Conservation (phyloP, 1,284 basidiomycete genomes). For the Ceratobasidium papillatum region DNA sequence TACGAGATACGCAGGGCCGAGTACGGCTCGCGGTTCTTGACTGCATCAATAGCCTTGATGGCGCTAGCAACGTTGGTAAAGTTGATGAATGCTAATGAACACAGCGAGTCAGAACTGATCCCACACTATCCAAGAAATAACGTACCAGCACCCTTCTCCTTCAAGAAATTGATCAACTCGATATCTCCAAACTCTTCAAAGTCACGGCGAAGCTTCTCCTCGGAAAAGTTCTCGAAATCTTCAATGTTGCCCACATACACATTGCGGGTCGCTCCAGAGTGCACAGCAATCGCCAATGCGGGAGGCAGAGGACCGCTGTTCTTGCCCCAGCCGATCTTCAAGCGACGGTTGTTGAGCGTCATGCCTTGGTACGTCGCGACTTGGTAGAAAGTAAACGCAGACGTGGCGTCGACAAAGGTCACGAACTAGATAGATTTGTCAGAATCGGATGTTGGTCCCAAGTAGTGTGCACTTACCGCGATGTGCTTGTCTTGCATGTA, state of each 20-base stretch:
- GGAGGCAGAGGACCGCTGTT: constrained; percentile 85
- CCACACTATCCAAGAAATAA: constrained; percentile 42
- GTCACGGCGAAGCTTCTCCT: constrained; percentile 86
- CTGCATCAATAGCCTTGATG: constrained; percentile 93
- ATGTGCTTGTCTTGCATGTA: constrained; percentile 96
- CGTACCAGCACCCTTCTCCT: constrained; percentile 76
- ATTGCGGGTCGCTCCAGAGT: constrained; percentile 90
- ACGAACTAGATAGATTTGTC: constrained; percentile 68
- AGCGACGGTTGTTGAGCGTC: constrained; percentile 86
- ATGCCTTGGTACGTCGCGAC: constrained; percentile 87
- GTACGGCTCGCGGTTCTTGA: constrained; percentile 88
- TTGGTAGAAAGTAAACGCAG: constrained; percentile 91
- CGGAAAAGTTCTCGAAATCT: constrained; percentile 87
- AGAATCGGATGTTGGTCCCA: constrained; percentile 28
- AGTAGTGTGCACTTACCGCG: constrained; percentile 62
- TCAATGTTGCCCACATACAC: constrained; percentile 94
- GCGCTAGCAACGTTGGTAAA: constrained; percentile 92
- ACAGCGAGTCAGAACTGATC: constrained; percentile 1
- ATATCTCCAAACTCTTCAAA: constrained; percentile 94
- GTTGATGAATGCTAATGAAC: constrained; percentile 80
- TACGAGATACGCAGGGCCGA: constrained; percentile 84
- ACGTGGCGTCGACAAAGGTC: constrained; percentile 88
- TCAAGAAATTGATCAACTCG: constrained; percentile 93
- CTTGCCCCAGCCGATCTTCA: constrained; percentile 97
- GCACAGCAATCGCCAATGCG: constrained; percentile 83